Evolutionary conservation across 257 asterid genomes (phyloP), one percentile per base, ranked within the genome.

Genomic region (Osmanthus fragrans): DNA sequence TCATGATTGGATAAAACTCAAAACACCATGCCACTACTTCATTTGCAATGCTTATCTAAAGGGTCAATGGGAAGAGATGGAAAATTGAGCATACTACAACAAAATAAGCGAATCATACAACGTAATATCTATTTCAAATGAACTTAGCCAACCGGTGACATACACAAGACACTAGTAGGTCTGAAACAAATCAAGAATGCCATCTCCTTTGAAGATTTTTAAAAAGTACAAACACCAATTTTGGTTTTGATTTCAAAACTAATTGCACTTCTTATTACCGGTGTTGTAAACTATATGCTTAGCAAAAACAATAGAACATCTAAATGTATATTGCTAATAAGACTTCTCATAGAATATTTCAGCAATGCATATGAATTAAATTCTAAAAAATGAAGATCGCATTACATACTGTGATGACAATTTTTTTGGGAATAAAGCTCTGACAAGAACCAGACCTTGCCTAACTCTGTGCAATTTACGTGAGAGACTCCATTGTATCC

Each of bases 371-470:
- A 23, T 7, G 7, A 74, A 56, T 33, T 21, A 23, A 37, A 39
- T n/a, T 23, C 2, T 16, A 29, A 54, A 7, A 1, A 4, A 56
- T 21, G 32, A 39, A 76, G 60, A 77, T 27, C 49, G 32, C 64
- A 32, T 29, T 30, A 86, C 97, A 12, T 92, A 96, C 99, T 85
- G 85, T 58, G 93, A 75, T 68, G 98, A 87, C 86, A 92, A 68
- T 73, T 92, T 93, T 80, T 96, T 96, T 64, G 86, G 92, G 86
- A 96, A 93, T 42, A 93, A 76, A 69, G 88, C 97, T 82, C 98
- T 88, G 77, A 96, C 86, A 56, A 96, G 98, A 87, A 92, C 97
- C 68, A 96, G 97, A 54, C 98, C 99, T 87, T 93, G 99, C 82
- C 98, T 88, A 30, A 96, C 97, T 85, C 99, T 88, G 39, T 98